Evolutionary conservation across 805 yeast genomes (phyloP).

Genomic region (Candida hungchunana): DNA sequence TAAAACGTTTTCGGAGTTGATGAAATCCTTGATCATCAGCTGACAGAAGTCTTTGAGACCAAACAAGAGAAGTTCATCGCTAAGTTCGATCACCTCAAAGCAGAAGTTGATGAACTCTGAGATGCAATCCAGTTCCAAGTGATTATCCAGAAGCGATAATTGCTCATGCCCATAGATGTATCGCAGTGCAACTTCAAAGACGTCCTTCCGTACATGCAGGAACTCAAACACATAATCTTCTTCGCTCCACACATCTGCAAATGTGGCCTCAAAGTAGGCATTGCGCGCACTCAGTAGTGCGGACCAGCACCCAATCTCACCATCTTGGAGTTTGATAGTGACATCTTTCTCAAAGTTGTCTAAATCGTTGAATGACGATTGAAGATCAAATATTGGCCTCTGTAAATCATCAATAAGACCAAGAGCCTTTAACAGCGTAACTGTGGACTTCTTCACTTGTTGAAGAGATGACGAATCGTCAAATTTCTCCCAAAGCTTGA

Average conservation of each 20-base stretch:
- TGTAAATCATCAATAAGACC: constrained; percentile 16
- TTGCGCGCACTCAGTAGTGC: constrained; percentile 52
- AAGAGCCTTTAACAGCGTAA: constrained; percentile 10
- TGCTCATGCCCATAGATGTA: constrained; percentile 55
- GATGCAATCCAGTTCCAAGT: constrained; percentile 25
- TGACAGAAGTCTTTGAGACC: constrained; percentile 62
- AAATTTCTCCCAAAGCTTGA: constrained; percentile 42
- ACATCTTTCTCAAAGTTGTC: constrained; percentile 34
- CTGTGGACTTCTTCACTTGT: constrained; percentile 9
- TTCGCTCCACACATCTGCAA: constrained; percentile 53
- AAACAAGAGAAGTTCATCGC: constrained; percentile 60
- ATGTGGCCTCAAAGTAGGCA: constrained; percentile 56
- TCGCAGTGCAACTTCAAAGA: constrained; percentile 46
- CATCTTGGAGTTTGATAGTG: constrained; percentile 42
- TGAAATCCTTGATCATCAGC: constrained; percentile 49
- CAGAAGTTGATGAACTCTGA: constrained; percentile 46
- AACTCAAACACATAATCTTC: constrained; percentile 34
- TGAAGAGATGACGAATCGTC: constrained; percentile 2
- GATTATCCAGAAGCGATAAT: constrained; percentile 32
- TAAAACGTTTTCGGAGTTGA: constrained; percentile 56
- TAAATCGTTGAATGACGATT: constrained; percentile 7
- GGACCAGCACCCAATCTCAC: constrained; percentile 42
- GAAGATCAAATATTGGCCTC: constrained; percentile 5
- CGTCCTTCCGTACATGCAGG: constrained; percentile 35
- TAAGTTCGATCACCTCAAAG: constrained; percentile 53